These are phyloP conservation scores for Naganishia cerealis DNA, from an alignment of 1,284 basidiomycete species.

Conservation along the genomic window DNA sequence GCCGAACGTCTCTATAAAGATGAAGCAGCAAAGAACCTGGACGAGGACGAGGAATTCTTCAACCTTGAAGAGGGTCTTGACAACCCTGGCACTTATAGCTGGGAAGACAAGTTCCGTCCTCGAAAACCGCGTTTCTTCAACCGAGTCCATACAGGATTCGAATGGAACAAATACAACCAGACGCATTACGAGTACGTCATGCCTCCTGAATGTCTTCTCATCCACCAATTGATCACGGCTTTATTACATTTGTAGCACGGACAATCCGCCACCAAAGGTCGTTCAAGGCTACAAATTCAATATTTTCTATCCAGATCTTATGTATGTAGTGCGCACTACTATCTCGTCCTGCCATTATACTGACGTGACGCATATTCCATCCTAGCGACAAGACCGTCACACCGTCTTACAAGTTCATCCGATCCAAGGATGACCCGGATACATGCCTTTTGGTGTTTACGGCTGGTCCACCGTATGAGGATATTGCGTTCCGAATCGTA, in stretches of 20 bases:
- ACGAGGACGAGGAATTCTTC: slow-evolving; percentile 92
- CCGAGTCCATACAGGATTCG: slow-evolving; percentile 99
- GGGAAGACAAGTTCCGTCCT: slow-evolving; percentile 99
- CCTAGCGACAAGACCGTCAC: slow-evolving; percentile 85
- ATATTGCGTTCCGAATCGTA: slow-evolving; percentile 97
- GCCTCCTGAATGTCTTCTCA: background rate
- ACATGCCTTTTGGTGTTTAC: slow-evolving; percentile 90
- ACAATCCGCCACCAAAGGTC: slow-evolving; percentile 95
- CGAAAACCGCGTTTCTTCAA: slow-evolving; percentile 98
- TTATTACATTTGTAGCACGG: slow-evolving; percentile 59
- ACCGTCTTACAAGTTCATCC: slow-evolving; percentile 89
- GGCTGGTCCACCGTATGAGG: slow-evolving; percentile 97
- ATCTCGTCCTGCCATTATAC: background rate
- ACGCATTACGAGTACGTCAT: slow-evolving; percentile 89
- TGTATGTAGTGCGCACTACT: slow-evolving; percentile 38
- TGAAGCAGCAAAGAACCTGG: slow-evolving; percentile 68
- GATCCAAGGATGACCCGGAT: slow-evolving; percentile 88
- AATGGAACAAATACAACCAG: slow-evolving; percentile 99
- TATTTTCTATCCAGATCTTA: slow-evolving; percentile 55
- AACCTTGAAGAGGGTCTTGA: slow-evolving; percentile 81
- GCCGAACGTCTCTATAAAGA: slow-evolving; percentile 81
- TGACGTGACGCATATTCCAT: background rate
- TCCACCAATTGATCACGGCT: background rate
- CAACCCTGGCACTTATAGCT: slow-evolving; percentile 79
- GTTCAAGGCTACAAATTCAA: slow-evolving; percentile 95